Base-by-base conservation (phyloP, 2,329 filamentous ascomycete genomes). In the Exophiala calicioides region DNA sequence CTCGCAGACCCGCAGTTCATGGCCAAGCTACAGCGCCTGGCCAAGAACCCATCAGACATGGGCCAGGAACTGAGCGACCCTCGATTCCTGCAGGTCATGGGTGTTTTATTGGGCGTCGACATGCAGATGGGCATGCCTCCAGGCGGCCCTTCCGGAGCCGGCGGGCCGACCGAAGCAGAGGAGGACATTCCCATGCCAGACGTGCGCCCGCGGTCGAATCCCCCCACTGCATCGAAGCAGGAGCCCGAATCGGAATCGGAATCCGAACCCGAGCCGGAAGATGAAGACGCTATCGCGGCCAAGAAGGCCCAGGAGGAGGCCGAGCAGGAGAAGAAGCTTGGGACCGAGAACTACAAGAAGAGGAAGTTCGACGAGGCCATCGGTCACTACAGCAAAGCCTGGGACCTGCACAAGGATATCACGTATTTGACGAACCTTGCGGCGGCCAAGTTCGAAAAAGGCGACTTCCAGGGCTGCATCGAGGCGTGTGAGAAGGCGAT, bases 311-410 rank as follows among this genome's bases (percentile, higher is more conserved):
- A 97, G 76, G 88, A 85, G 62, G 88, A 86, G 55, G 93, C 90
- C 33, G 93, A 98, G 61, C 88, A 90, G 67, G 87, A 96, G 72
- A 98, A 98, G 81, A 87, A 85, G 21, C 76, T 94, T 47, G 93
- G 93, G 47, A 98, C 91, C 10, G 89, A 93, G 60, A 85, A 85
- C 68, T 98, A 98, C 79, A 98, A 98, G 84, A 97, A 97, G 81
- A 85, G 89, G 59, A 84, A 96, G 65, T 96, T 98, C 59, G 93
- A 97, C 62, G 83, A 86, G 64, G 93, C 93, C 39, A 96, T 98
- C 62, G 82, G 84, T 65, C 89, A 98, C 74, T 98, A 98, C 77
- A 80, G 70, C 66, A 94, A 95, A 68, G 93, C 93, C 0, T 98
- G 93, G 93, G 90, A 95, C 50, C 70, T 87, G 29, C 78, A 88